Percentiles rank a stretch among this genome's conserved stretches.
phyloP scores from a whole-genome alignment of 768 basidiomycete genomes.

The Boletellus sp. region DNA sequence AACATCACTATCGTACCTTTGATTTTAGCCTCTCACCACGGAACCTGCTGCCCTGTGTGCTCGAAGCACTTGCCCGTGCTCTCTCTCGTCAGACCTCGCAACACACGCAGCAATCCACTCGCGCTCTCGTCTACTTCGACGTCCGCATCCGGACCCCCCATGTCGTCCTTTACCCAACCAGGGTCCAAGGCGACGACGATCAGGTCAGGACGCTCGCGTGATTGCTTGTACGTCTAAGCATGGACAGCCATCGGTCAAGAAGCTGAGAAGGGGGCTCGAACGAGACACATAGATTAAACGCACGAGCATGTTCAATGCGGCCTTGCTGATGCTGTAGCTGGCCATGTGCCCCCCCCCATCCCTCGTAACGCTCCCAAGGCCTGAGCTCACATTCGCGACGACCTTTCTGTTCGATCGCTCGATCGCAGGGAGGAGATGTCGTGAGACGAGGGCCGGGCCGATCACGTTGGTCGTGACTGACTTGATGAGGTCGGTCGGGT shows the following conservation, averaged over 20 bases:
- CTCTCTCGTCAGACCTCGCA: too few species aligned
- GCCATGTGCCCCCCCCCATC: conserved; percentile 26
- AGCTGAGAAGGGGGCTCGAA: background rate
- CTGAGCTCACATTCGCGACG: conserved; percentile 35
- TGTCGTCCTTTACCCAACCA: conserved; percentile 40
- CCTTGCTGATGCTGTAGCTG: conserved; percentile 38
- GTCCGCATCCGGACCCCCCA: conserved; percentile 32
- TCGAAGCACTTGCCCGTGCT: too few species aligned
- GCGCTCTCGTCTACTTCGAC: conserved; percentile 32
- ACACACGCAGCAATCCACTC: conserved; percentile 6
- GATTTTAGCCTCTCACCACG: too few species aligned
- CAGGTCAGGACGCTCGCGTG: conserved; percentile 31
- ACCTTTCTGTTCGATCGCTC: conserved; percentile 30
- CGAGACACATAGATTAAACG: background rate
- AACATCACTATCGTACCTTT: too few species aligned
- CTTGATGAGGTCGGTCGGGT: conserved; percentile 18
- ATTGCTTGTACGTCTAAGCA: conserved; percentile 35
- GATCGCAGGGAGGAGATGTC: conserved; percentile 33
- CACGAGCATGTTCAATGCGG: conserved; percentile 40
- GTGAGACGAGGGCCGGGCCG: conserved; percentile 34
- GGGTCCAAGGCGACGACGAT: conserved; percentile 33
- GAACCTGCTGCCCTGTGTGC: too few species aligned
- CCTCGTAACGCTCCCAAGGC: conserved; percentile 32
- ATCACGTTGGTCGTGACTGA: too few species aligned
- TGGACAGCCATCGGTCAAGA: too few species aligned